Base-by-base conservation (phyloP, 768 basidiomycete genomes). In the Mycena metata region DNA sequence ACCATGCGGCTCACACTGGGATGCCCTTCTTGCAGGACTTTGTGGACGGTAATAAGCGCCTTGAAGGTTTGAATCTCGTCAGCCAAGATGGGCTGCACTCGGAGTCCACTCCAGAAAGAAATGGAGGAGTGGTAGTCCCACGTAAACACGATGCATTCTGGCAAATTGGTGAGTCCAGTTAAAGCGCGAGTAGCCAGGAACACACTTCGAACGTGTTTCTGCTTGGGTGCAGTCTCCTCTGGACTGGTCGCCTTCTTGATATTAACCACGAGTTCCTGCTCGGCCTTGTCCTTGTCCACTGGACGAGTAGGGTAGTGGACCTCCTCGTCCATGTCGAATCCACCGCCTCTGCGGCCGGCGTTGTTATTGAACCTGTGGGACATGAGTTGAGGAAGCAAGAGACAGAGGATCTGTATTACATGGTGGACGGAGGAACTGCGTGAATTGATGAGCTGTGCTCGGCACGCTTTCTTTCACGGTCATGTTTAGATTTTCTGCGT, bases 31-130 rank as follows among this genome's bases (percentile, higher is more conserved):
- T 99, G 98, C 41, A 99, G 79, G 47, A 99, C 91, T 81, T 99
- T 99, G 82, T 99, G 98, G 15, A 99, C 96, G 12, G 92, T 95
- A 71, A 99, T 99, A 72, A 99, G 88, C 3, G 94, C 94, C 80
- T 99, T 99, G 87, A 99, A 99, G 0, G 98, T 97, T 81, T 98
- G 96, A 0, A 99, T 90, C 83, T 99, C 98, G 79, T 99, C 98
- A 5, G 96, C 90, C 30, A 99, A 83, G 74, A 99, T 98, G 46
- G 98, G 98, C 71, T 98, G 97, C 2, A 99, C 98, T 35, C 98
- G 88, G 9, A 99, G 86, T 33, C 95, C 96, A 73, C 95, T 96
- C 98, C 98, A 99, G 78, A 99, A 98, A 8, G 96, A 96, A 73
- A 95, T 91, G 41, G 96, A 98, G 21, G 96, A 94, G 75, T 98